Conservation (phyloP, 495 filamentous ascomycete genomes). For the Glarea lozoyensis region DNA sequence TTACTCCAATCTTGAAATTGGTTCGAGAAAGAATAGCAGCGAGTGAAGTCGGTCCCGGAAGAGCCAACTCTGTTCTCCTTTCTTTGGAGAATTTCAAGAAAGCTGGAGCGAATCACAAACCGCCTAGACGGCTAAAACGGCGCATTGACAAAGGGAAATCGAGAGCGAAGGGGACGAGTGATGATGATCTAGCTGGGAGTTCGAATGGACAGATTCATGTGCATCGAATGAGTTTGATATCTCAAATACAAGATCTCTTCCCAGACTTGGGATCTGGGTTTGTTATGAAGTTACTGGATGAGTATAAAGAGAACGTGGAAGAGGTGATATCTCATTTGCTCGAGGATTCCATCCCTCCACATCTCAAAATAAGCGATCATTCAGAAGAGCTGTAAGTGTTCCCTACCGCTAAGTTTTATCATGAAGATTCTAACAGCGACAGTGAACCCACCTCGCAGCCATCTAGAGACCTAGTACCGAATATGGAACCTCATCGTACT, state of each 20-base stretch:
- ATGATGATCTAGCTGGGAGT: constrained; percentile 23
- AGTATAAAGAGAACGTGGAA: constrained; percentile 70
- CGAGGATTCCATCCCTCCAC: constrained; percentile 64
- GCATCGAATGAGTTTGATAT: constrained; percentile 74
- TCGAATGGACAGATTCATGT: constrained; percentile 53
- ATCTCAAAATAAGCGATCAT: constrained; percentile 47
- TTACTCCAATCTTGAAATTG: constrained; percentile 45
- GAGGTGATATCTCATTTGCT: constrained; percentile 75
- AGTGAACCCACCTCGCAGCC: constrained; percentile 10
- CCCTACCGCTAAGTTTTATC: too few species aligned
- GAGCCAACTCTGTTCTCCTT: constrained; percentile 50
- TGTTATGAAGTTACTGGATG: constrained; percentile 67
- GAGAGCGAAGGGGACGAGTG: constrained; percentile 22
- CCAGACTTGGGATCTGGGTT: constrained; percentile 82
- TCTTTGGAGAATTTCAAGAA: constrained; percentile 47
- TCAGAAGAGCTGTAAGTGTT: constrained; percentile 40
- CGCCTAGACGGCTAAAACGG: constrained; percentile 36
- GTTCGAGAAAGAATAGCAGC: constrained; percentile 35
- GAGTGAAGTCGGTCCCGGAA: constrained; percentile 26
- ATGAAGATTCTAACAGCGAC: not conserved
- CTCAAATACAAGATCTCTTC: constrained; percentile 87
- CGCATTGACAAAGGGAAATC: constrained; percentile 57
- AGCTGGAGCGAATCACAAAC: constrained; percentile 38
- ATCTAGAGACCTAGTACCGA: constrained; percentile 15
- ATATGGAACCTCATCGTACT: constrained; percentile 29